Evolutionary conservation across 1,139 yeast genomes (phyloP).

Genomic region (Petasospora rhodanensis): DNA sequence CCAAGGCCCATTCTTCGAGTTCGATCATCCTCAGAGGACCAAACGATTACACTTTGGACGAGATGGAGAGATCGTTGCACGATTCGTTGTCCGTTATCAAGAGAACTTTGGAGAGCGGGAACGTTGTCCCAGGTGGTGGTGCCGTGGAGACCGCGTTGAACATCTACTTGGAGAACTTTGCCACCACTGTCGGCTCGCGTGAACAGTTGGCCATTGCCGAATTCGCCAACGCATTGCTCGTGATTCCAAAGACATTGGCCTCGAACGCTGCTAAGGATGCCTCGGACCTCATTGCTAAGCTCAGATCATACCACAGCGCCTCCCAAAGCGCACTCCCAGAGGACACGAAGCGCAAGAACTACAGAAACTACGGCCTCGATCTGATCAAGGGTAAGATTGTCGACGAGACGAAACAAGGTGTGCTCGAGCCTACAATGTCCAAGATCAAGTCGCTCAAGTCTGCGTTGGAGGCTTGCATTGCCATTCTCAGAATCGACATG

Average conservation of each 20-base stretch:
- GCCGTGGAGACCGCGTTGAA: slow-evolving; percentile 96
- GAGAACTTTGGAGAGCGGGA: slow-evolving; percentile 91
- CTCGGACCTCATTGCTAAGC: slow-evolving; percentile 87
- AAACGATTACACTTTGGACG: slow-evolving; percentile 93
- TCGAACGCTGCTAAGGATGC: slow-evolving; percentile 98
- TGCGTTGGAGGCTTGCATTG: slow-evolving; percentile 97
- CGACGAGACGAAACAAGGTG: slow-evolving; percentile 80
- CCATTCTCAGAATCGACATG: slow-evolving; percentile 95
- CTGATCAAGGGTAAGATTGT: slow-evolving; percentile 87
- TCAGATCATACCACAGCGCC: slow-evolving; percentile 95
- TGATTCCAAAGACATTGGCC: slow-evolving; percentile 95
- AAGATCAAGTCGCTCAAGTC: slow-evolving; percentile 90
- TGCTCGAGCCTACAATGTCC: slow-evolving; percentile 91
- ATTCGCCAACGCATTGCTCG: slow-evolving; percentile 83
- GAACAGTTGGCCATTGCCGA: slow-evolving; percentile 98
- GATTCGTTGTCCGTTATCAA: slow-evolving; percentile 94
- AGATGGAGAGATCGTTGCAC: slow-evolving; percentile 95
- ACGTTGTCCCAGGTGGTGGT: slow-evolving; percentile 98
- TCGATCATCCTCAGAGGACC: slow-evolving; percentile 95
- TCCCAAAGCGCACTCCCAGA: slow-evolving; percentile 81
- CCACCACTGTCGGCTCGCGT: slow-evolving; percentile 95
- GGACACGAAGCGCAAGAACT: slow-evolving; percentile 77
- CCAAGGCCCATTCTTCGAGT: slow-evolving; percentile 88
- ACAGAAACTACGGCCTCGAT: slow-evolving; percentile 90
- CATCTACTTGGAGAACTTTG: slow-evolving; percentile 93